These are phyloP conservation scores for Nicotiana rustica DNA, from an alignment of 305 asterid genomes.

Conservation along the genomic window DNA sequence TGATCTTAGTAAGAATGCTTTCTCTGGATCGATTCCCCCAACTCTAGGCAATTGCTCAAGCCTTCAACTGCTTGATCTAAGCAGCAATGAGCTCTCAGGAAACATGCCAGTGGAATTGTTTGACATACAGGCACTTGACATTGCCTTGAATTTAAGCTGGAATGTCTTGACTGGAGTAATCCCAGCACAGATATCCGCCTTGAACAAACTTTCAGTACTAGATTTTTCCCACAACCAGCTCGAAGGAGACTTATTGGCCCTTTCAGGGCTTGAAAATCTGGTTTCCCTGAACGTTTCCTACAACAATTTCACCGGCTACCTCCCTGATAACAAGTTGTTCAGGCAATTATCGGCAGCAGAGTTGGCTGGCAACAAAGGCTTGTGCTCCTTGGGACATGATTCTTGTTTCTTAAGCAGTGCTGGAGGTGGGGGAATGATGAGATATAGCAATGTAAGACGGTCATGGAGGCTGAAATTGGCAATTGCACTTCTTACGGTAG, in stretches of 20 bases:
- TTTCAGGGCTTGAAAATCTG: slow-evolving; percentile 72
- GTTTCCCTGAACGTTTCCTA: slow-evolving; percentile 76
- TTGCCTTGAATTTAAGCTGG: slow-evolving; percentile 85
- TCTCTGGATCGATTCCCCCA: slow-evolving; percentile 70
- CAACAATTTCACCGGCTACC: slow-evolving; percentile 84
- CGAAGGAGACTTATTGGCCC: slow-evolving; percentile 69
- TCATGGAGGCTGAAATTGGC: slow-evolving; percentile 78
- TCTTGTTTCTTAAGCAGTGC: slow-evolving; percentile 64
- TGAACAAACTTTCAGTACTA: slow-evolving; percentile 67
- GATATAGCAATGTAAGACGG: slow-evolving; percentile 34
- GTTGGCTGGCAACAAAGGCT: slow-evolving; percentile 67
- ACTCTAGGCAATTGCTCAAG: slow-evolving; percentile 63
- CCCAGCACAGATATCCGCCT: slow-evolving; percentile 65
- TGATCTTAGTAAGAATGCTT: slow-evolving; percentile 56
- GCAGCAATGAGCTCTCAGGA: slow-evolving; percentile 67
- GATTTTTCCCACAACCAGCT: slow-evolving; percentile 82
- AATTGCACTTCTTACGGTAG: slow-evolving; percentile 53
- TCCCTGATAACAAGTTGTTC: slow-evolving; percentile 82
- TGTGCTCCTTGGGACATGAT: slow-evolving; percentile 67
- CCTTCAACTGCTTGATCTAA: slow-evolving; percentile 81
- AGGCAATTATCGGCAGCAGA: slow-evolving; percentile 69
- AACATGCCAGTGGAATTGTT: slow-evolving; percentile 68
- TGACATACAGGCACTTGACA: slow-evolving; percentile 67
- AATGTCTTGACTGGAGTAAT: slow-evolving; percentile 69
- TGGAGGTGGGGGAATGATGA: slow-evolving; percentile 42